phyloP scores from a whole-genome alignment of 2,329 filamentous ascomycete species.

The Clarireedia sp. region DNA sequence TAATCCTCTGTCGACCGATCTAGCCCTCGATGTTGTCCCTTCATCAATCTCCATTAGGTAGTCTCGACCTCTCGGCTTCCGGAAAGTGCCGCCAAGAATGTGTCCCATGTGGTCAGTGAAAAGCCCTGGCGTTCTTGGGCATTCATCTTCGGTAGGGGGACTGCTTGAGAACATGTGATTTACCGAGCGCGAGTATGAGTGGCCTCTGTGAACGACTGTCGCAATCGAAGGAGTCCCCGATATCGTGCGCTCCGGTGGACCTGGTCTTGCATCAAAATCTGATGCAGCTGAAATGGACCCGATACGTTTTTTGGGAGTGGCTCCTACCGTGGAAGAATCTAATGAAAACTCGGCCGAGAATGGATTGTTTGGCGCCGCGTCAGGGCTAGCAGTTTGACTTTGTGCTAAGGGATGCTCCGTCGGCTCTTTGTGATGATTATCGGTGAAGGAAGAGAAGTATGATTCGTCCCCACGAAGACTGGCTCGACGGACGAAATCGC shows the following conservation, averaged over 20 bases:
- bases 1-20: constrained; percentile 54
- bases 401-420: constrained; percentile 67
- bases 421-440: constrained; percentile 32
- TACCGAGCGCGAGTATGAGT: constrained; percentile 32
- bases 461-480: constrained; percentile 52
- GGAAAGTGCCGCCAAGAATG: constrained; percentile 21
- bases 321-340: constrained; percentile 34
- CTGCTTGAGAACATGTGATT: constrained; percentile 10
- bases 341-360: constrained; percentile 30
- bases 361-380: constrained; percentile 28
- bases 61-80: constrained; percentile 19
- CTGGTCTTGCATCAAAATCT: constrained; percentile 33
- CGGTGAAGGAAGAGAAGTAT: constrained; percentile 40
- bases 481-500: constrained; percentile 38
- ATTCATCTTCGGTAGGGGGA: constrained; percentile 12
- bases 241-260: constrained; percentile 29
- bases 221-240: constrained; percentile 27
- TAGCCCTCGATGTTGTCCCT: constrained; percentile 42
- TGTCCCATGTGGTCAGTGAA: constrained; percentile 26
- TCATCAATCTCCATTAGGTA: constrained; percentile 33
- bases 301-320: constrained; percentile 26
- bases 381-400: constrained; percentile 64
- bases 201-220: constrained; percentile 26
- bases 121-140: constrained; percentile 14
- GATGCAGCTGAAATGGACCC: constrained; percentile 29